phyloP scores from a whole-genome alignment of 1,284 basidiomycete species.

The Ceratobasidium papillatum region DNA sequence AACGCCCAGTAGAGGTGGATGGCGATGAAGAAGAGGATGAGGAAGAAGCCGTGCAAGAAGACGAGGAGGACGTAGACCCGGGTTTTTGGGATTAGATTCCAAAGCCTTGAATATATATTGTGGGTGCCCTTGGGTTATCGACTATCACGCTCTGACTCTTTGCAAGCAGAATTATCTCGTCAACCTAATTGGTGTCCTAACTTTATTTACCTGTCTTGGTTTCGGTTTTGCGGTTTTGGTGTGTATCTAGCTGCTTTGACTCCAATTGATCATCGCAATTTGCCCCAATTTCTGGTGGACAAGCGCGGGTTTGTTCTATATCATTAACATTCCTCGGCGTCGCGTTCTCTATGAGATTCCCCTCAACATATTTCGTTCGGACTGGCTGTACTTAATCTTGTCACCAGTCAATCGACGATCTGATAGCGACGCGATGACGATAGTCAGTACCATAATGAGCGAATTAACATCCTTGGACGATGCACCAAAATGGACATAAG shows the following conservation, averaged over 20 bases:
- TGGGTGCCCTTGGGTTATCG: not conserved
- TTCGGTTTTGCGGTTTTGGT: not conserved
- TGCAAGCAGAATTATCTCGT: not conserved
- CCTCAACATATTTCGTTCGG: not conserved
- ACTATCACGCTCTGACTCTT: not conserved
- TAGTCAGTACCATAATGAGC: not conserved
- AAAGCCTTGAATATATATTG: not conserved
- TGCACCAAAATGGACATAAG: not conserved
- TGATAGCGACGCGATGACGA: not conserved
- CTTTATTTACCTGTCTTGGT: not conserved
- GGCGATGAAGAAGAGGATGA: not conserved
- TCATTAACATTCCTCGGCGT: not conserved
- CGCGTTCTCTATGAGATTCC: not conserved
- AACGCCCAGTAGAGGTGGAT: not conserved
- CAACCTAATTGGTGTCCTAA: not conserved
- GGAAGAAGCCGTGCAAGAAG: not conserved
- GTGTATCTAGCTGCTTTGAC: not conserved
- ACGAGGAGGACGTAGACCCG: not conserved
- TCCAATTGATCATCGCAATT: not conserved
- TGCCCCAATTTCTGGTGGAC: not conserved
- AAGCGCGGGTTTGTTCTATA: not conserved
- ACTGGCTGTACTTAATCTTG: not conserved
- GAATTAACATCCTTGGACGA: not conserved
- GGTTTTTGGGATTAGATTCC: conserved; percentile 8
- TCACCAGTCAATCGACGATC: not conserved